Conservation (phyloP, 2,329 filamentous ascomycete genomes). For the Cryphonectria parasitica region DNA sequence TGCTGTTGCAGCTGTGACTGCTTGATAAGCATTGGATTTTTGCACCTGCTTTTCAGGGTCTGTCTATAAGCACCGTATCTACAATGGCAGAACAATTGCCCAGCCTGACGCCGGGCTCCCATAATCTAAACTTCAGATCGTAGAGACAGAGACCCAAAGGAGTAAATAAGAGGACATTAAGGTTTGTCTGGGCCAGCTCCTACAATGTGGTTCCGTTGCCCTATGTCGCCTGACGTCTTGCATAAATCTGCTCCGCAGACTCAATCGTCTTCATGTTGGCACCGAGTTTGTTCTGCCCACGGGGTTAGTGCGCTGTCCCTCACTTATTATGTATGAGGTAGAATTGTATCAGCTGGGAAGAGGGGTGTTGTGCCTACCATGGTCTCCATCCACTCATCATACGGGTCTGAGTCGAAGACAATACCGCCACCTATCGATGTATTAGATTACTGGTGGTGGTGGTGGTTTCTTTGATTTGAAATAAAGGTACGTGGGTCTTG, state of each 20-base stretch:
- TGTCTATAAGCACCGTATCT: background rate
- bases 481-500: background rate
- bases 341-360: background rate
- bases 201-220: background rate
- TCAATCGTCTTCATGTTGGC: conserved; percentile 89
- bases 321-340: background rate
- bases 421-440: conserved; percentile 72
- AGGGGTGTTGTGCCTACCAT: conserved; percentile 44
- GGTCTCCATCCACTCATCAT: conserved; percentile 94
- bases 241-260: conserved; percentile 73
- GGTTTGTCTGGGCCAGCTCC: background rate
- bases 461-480: no score
- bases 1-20: conserved; percentile 9
- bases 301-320: conserved; percentile 47
- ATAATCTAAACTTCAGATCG: background rate
- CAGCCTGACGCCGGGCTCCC: background rate
- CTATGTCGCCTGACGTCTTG: conserved; percentile 37
- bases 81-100: background rate
- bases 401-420: conserved; percentile 88
- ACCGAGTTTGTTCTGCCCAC: conserved; percentile 74
- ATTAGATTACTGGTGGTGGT: conserved; percentile 5
- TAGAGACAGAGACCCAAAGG: background rate
- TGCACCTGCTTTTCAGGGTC: background rate
- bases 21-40: conserved; percentile 1
- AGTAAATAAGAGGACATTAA: background rate